Evolutionary conservation across 495 filamentous ascomycete species (phyloP), one percentile per base, ranked within the genome.

Genomic region (Poronia punctata): DNA sequence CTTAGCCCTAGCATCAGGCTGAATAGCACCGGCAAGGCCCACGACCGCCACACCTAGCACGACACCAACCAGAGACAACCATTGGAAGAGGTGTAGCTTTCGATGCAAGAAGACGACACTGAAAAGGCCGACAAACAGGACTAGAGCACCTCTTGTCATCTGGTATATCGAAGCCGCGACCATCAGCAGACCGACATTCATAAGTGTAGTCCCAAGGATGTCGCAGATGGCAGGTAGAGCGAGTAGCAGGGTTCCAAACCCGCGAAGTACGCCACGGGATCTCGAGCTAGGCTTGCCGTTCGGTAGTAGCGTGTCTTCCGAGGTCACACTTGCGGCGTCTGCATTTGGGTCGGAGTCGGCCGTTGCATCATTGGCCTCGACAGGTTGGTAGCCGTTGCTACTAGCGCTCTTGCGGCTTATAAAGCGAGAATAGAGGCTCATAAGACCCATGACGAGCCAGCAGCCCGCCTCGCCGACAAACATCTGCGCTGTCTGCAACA

Each of bases 131-230:
- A 98, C 92, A 43, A 97, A 98, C 4, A 98, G 70, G 11, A 97
- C 89, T 18, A 98, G 70, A 0, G 92, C 90, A 11, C 92, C 92
- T 19, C 92, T 75, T 7, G 90, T 97, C 92, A 98, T 98, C 60
- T 98, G 92, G 68, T 96, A 98, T 52, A 98, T 94, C 46, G 82
- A 88, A 0, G 92, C 87, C 1, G 85, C 92, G 7, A 96, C 88
- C 52, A 96, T 93, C 32, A 96, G 73, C 43, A 98, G 67, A 9
- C 92, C 92, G 4, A 88, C 83, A 60, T 97, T 98, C 84, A 98
- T 95, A 17, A 97, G 79, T 14, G 92, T 98, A 3, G 92, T 98
- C 16, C 86, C 92, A 4, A 83, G 73, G 46, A 98, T 94, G 56
- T 98, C 92, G 62, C 89, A 95, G 63, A 84, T 84, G 17, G 92